Evolutionary conservation across 208 protist genomes (phyloP).

Genomic region (Perkinsela sp.): DNA sequence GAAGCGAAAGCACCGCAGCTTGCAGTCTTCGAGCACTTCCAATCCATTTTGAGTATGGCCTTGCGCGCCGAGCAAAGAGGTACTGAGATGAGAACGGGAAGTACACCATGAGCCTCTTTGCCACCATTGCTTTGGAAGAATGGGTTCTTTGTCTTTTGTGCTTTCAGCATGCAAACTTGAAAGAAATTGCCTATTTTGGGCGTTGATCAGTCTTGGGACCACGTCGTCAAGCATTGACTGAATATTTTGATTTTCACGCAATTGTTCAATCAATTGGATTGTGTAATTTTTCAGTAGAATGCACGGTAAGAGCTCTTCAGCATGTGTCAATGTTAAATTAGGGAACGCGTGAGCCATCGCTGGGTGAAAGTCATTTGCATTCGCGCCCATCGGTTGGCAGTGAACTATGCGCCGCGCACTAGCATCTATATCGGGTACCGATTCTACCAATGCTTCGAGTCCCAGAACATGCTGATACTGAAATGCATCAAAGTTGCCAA

Average conservation of each 20-base stretch:
- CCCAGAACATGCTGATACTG: background rate
- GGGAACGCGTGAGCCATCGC: background rate
- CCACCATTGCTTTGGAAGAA: background rate
- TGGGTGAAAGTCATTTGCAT: background rate
- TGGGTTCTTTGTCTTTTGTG: background rate
- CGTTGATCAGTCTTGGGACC: background rate
- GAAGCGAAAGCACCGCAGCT: background rate
- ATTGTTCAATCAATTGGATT: background rate
- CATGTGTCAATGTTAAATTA: background rate
- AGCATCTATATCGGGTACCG: background rate
- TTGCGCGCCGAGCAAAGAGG: too few species aligned
- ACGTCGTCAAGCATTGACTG: too few species aligned
- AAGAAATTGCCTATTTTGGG: background rate
- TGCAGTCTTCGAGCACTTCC: background rate
- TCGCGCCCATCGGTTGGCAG: background rate
- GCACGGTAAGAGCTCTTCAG: background rate
- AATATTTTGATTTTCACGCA: too few species aligned
- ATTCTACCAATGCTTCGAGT: background rate
- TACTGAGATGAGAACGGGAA: background rate
- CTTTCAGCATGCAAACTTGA: background rate
- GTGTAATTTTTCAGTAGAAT: background rate
- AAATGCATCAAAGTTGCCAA: background rate
- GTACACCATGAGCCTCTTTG: background rate
- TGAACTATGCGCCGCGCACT: background rate
- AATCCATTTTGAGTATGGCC: too few species aligned